Conservation (phyloP, 257 asterid genomes). For the Fraxinus cuspidata region DNA sequence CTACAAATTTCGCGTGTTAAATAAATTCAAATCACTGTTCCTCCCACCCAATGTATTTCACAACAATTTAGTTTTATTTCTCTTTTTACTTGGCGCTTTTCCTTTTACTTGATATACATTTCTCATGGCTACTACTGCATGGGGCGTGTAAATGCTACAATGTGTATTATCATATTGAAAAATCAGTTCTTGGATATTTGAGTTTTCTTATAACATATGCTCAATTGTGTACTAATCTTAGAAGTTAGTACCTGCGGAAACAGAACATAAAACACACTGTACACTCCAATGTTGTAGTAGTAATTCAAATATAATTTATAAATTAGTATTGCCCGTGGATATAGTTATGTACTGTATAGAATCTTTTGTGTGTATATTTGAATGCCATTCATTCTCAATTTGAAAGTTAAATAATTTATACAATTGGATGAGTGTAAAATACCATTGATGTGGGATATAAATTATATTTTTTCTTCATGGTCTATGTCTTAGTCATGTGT, state of each 20-base stretch:
- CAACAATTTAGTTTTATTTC: background rate
- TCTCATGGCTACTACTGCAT: background rate
- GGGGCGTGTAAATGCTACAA: background rate
- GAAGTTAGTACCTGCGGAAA: background rate
- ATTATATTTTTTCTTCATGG: background rate
- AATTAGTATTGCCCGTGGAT: background rate
- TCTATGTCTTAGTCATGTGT: conserved; percentile 16
- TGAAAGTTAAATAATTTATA: background rate
- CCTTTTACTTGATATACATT: background rate
- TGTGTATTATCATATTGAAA: background rate
- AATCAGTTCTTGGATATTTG: background rate
- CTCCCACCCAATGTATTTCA: background rate
- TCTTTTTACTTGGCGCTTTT: background rate
- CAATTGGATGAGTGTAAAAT: background rate
- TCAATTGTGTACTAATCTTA: background rate
- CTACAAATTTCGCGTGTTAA: background rate
- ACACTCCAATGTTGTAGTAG: background rate
- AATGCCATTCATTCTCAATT: background rate
- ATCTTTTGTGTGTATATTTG: background rate
- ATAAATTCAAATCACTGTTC: background rate
- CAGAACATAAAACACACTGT: background rate
- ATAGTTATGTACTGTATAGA: background rate
- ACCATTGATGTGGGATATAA: background rate
- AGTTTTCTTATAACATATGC: background rate
- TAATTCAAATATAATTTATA: background rate